Evolutionary conservation across 176 grass and related monocot genomes (phyloP), one percentile per base, ranked within the genome.

Genomic region (Lolium multiflorum): DNA sequence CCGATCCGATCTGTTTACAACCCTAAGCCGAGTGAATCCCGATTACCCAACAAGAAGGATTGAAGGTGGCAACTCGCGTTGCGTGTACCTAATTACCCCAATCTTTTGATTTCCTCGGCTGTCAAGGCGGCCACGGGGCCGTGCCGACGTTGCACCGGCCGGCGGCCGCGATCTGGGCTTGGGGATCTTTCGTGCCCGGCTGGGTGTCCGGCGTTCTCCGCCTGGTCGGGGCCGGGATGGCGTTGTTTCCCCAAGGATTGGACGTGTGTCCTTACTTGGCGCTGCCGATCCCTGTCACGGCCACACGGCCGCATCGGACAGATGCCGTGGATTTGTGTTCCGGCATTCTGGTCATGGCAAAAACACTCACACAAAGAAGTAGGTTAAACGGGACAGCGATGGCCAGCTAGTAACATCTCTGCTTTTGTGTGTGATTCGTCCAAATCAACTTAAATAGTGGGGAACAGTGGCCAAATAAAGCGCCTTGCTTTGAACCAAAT

Each of bases 401-500:
- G 14, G 76, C 24, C 13, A 11, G 10, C 38, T 17, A 24, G 41
- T 43, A 43, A 7, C 41, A 43, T 43, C 41, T 43, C 41, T 43
- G 41, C 41, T 43, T 43, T 43, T 43, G 41, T 7, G 41, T 43
- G 41, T 43, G 41, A 43, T 43, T 43, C 10, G 89, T 81, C 85
- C 16, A 81, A 76, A 91, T 91, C 89, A 81, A 28, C 71, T 14
- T 21, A n/a, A 49, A 74, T 80, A 72, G 35, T 21, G 12, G 62
- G 54, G 35, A 44, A 64, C 43, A 83, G 44, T 38, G 18, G 76
- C 60, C 89, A 39, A 43, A 71, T 15, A 63, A 66, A 46, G 51
- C 77, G 4, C 82, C 69, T 91, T 91, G 89, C 89, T 91, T 91
- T 9, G 43, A 84, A 77, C 71, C 20, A 84, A 91, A 91, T 91